phyloP scores from a whole-genome alignment of 2,329 filamentous ascomycete species.

The Arthrobotrys sphaeroides region DNA sequence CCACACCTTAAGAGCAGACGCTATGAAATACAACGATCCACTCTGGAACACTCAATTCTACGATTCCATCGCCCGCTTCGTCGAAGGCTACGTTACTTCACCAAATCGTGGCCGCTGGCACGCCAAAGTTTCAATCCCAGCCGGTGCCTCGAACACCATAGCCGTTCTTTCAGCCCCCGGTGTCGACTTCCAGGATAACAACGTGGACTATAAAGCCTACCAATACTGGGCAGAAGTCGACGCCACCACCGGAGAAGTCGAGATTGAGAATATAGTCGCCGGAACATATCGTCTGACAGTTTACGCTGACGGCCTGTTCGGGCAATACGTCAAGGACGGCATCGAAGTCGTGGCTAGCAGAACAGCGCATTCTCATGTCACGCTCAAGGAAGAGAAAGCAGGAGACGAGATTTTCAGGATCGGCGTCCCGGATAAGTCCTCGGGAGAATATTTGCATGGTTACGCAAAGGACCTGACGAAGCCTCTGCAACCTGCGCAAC shows the following conservation, averaged over 20 bases:
- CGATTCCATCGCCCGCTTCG: constrained; percentile 70
- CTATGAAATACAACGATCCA: constrained; percentile 65
- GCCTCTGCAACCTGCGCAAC: constrained; percentile 67
- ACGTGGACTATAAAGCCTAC: constrained; percentile 66
- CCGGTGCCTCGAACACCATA: constrained; percentile 65
- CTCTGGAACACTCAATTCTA: constrained; percentile 71
- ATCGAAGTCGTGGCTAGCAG: constrained; percentile 63
- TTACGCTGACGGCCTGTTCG: constrained; percentile 72
- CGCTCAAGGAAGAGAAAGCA: constrained; percentile 68
- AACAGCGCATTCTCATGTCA: constrained; percentile 61
- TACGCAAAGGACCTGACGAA: constrained; percentile 65
- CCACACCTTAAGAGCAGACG: constrained; percentile 67
- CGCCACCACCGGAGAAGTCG: constrained; percentile 63
- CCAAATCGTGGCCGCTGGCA: constrained; percentile 66
- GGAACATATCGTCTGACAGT: constrained; percentile 72
- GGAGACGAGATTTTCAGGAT: constrained; percentile 72
- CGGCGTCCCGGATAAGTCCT: constrained; percentile 70
- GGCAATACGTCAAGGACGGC: constrained; percentile 68
- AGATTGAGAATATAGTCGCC: constrained; percentile 67
- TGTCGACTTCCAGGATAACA: constrained; percentile 70
- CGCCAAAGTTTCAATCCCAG: constrained; percentile 66
- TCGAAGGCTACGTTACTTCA: constrained; percentile 70
- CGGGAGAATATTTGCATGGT: constrained; percentile 71
- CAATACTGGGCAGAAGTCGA: constrained; percentile 72
- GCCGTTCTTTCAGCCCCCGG: constrained; percentile 68